Percentiles rank a stretch among this genome's conserved stretches.
These are phyloP conservation scores for Jasminum sambac DNA, from an alignment of 257 asterid species.

Conservation along the genomic window DNA sequence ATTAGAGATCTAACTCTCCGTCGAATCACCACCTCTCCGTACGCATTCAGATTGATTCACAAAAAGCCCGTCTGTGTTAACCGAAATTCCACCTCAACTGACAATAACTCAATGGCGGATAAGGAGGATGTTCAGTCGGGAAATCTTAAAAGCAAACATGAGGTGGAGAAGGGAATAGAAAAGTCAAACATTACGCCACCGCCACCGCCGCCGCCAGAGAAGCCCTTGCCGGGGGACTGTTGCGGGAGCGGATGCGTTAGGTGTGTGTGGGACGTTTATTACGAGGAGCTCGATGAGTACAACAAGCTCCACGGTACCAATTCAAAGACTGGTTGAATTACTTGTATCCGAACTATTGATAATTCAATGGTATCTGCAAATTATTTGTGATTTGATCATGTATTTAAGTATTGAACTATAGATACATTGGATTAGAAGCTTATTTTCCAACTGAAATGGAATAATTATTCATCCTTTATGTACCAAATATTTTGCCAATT, in stretches of 20 bases:
- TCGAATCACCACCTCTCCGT: conserved; percentile 26
- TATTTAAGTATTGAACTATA: no score
- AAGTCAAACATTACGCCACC: conserved; percentile 28
- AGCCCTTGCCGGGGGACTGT: conserved; percentile 79
- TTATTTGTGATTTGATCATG: conserved; percentile 1
- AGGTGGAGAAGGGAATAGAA: conserved; percentile 36
- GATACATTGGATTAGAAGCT: not conserved
- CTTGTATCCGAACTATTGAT: not conserved
- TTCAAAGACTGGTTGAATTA: conserved; percentile 15
- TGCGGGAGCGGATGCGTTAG: conserved; percentile 82
- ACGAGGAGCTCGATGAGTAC: conserved; percentile 77
- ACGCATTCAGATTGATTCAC: conserved; percentile 25
- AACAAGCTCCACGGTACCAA: conserved; percentile 37
- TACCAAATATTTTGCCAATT: no score
- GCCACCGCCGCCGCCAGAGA: conserved; percentile 70
- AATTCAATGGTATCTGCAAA: conserved; percentile 1
- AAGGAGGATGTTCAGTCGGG: conserved; percentile 12
- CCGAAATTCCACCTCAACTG: conserved; percentile 13
- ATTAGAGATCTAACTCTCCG: conserved; percentile 37
- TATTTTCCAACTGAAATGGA: not conserved
- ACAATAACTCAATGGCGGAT: conserved; percentile 40
- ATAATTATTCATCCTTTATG: no score
- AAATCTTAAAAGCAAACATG: conserved; percentile 8
- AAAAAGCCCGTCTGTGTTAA: conserved; percentile 18
- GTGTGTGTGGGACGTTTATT: conserved; percentile 79